phyloP scores from a whole-genome alignment of 1,139 yeast genomes.

The Magnusiomyces suaveolens region DNA sequence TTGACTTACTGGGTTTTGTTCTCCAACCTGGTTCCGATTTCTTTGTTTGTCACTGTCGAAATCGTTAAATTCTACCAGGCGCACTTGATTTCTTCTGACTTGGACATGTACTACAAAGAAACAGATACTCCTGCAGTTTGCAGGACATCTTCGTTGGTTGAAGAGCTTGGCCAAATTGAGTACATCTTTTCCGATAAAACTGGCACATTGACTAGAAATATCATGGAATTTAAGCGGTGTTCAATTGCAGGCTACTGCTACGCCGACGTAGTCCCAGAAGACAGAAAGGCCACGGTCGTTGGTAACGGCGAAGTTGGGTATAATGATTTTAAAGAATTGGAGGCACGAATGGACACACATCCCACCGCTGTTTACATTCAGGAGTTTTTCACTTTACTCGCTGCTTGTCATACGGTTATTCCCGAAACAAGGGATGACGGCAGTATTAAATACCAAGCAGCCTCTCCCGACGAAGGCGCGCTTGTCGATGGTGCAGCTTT shows the following conservation, averaged over 20 bases:
- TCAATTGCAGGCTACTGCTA: constrained; percentile 89
- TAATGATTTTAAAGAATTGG: constrained; percentile 60
- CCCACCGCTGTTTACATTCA: constrained; percentile 56
- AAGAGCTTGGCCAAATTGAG: constrained; percentile 92
- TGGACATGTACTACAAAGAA: constrained; percentile 81
- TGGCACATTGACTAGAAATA: constrained; percentile 87
- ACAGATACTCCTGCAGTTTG: constrained; percentile 93
- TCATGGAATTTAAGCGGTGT: constrained; percentile 94
- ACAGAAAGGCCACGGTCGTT: constrained; percentile 55
- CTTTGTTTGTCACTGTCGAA: constrained; percentile 86
- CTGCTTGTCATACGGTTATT: constrained; percentile 95
- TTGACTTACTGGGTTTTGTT: constrained; percentile 93
- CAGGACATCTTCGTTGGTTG: constrained; percentile 88
- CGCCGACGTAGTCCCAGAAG: constrained; percentile 85
- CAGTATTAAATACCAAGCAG: constrained; percentile 84
- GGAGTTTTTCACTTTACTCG: constrained; percentile 72
- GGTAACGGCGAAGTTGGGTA: constrained; percentile 81
- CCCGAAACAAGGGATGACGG: constrained; percentile 61
- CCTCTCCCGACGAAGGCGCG: constrained; percentile 99
- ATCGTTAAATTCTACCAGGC: constrained; percentile 94
- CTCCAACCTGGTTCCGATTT: constrained; percentile 88
- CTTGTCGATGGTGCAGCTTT: constrained; percentile 92
- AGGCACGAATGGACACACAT: constrained; percentile 39
- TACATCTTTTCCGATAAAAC: constrained; percentile 94
- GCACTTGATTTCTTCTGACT: constrained; percentile 81